Base-by-base conservation (phyloP, 2,329 filamentous ascomycete species). In the Penicillium sp. region DNA sequence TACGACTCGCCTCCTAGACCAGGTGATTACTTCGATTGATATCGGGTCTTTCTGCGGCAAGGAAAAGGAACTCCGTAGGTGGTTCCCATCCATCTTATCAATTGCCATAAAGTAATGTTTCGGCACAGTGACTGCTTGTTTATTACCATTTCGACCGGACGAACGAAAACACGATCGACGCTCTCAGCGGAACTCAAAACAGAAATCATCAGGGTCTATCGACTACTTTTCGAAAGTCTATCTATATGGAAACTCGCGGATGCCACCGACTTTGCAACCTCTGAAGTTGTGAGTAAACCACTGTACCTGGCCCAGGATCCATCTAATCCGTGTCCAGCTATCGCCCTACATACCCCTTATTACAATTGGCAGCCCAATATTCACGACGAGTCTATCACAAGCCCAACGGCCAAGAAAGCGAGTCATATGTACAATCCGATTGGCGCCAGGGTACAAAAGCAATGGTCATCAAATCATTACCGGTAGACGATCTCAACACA, bases 381-480 rank as follows among this genome's bases (percentile, higher is more conserved):
- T 85, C 86, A 0, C 76, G 83, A 45, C 73, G 76, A 23, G 86
- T 85, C 2, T 94, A 94, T 60, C 72, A 76, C 28, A 73, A 74
- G 23, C 80, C 85, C 0, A 66, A 67, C 0, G 75, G 75, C 1
- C 68, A 72, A 14, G 83, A 88, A 60, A 72, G 73, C 9, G 78
- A 85, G 50, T 73, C 80, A 2, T 83, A 85, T 49, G 73, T 92
- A 23, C 73, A 80, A 23, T 78, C 84, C 3, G 79, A 88, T 59
- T 84, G 80, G 74, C 72, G 73, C 13, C 72, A 75, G 3, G 85
- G 85, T n/a, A 84, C 85, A 1, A 90, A 89, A 59, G 83, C 86
- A 15, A 90, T 90, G 81, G 79, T 85, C 11, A 80, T 93, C 57
- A 90, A 89, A 56, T 86, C 82, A 0, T 74, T 89, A 0, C 79